Conservation (phyloP, 2,329 filamentous ascomycete species). For the Sporothrix euskadiensis region DNA sequence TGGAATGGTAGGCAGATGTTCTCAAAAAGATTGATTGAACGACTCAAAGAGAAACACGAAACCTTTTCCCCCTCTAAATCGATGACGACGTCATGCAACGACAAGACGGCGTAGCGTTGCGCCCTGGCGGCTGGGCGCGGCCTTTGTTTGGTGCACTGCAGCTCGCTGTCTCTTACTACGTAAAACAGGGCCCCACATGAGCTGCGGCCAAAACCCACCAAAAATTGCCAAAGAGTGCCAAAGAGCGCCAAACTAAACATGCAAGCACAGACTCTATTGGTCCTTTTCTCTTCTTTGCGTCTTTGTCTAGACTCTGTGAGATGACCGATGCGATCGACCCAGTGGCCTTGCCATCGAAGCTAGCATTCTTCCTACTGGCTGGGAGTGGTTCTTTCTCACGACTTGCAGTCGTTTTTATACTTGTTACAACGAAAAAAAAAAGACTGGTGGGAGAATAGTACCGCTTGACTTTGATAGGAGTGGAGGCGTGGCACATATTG, state of each 20-base stretch:
- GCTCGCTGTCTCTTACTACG: not conserved
- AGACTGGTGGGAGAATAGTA: not conserved
- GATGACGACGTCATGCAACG: slow-evolving; percentile 23
- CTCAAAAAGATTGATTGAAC: not conserved
- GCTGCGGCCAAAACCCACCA: not conserved
- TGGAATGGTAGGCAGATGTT: not conserved
- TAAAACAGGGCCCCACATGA: not conserved
- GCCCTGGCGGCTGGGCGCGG: slow-evolving; percentile 15
- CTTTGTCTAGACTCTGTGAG: not conserved
- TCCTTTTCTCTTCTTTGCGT: not conserved
- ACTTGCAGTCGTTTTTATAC: not conserved
- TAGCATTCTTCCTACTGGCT: not conserved
- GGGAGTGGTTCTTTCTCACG: not conserved
- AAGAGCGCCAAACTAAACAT: not conserved
- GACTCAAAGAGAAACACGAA: not conserved
- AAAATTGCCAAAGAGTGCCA: not conserved
- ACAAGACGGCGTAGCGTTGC: slow-evolving; percentile 14
- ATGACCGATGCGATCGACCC: not conserved
- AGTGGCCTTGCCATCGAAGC: slow-evolving; percentile 2
- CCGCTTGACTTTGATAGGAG: not conserved
- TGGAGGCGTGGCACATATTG: not conserved
- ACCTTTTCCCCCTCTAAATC: not conserved
- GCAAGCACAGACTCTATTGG: not conserved
- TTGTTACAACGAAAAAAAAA: not conserved
- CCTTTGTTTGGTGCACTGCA: not conserved